Evolutionary conservation across 164 flowering plant genomes (phyloP).

Genomic region (grape (Vitis vinifera)): DNA sequence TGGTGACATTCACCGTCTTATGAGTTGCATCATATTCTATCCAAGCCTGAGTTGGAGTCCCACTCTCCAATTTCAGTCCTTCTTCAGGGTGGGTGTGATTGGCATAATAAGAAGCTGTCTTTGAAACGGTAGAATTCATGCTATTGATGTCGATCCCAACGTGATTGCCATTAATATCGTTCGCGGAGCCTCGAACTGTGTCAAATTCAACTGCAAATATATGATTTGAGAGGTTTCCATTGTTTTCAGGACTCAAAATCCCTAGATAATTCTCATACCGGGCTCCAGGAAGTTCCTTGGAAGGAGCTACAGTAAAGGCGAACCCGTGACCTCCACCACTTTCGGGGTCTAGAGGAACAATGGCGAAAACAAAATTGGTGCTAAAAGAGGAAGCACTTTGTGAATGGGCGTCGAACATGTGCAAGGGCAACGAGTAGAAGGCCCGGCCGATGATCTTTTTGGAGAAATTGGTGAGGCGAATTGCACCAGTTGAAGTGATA

Average conservation of each 20-base stretch:
- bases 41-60: conserved; percentile 16
- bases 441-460: no score
- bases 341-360: no score
- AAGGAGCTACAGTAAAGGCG: background rate
- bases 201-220: conserved; percentile 33
- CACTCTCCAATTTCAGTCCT: background rate
- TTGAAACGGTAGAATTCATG: background rate
- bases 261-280: no score
- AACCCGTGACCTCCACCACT: no score
- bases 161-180: conserved; percentile 9
- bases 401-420: no score
- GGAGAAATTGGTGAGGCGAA: no score
- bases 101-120: conserved; percentile 5
- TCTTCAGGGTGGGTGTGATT: background rate
- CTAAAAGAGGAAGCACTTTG: no score
- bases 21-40: conserved; percentile 21
- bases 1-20: conserved; percentile 15
- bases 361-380: no score
- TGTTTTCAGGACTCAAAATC: background rate
- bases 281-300: background rate
- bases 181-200: background rate
- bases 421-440: no score
- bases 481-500: no score
- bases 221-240: conserved; percentile 12
- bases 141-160: conserved; percentile 12